Evolutionary conservation across 305 asterid genomes (phyloP).

Genomic region (Fraxinus floribunda): DNA sequence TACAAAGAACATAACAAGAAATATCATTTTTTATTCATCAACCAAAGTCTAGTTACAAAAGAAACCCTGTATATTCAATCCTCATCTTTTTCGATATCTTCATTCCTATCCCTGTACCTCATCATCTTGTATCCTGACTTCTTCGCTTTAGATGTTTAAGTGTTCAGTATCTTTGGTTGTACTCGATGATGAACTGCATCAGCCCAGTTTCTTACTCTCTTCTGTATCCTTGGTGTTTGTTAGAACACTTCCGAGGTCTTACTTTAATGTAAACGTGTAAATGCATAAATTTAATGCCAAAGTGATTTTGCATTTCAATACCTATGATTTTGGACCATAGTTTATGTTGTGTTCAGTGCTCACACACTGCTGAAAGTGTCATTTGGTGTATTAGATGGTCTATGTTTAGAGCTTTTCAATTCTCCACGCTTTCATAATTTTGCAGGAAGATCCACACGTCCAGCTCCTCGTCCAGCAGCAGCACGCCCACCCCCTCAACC

Average conservation of each 20-base stretch:
- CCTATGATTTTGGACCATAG: neutral
- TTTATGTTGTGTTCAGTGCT: neutral
- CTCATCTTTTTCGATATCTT: neutral
- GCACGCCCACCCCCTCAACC: conserved; percentile 47
- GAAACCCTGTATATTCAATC: neutral
- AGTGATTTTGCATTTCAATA: neutral
- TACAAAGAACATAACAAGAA: neutral
- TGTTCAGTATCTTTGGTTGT: neutral
- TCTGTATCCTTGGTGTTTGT: neutral
- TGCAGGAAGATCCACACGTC: conserved; percentile 68
- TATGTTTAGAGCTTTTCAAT: neutral
- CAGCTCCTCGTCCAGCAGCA: conserved; percentile 59
- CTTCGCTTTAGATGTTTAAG: neutral
- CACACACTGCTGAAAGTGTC: neutral
- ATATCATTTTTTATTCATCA: neutral
- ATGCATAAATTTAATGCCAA: neutral
- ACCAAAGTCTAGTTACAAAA: neutral
- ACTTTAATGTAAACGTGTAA: neutral
- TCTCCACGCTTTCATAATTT: conserved; percentile 4
- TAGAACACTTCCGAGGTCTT: neutral
- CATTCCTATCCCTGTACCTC: neutral
- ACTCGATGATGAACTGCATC: neutral
- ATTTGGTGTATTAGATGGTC: neutral
- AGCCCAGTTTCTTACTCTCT: neutral
- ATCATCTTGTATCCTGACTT: neutral